These are phyloP conservation scores for Verticillium isaacii DNA, from an alignment of 2,329 filamentous ascomycete species.

Conservation along the genomic window DNA sequence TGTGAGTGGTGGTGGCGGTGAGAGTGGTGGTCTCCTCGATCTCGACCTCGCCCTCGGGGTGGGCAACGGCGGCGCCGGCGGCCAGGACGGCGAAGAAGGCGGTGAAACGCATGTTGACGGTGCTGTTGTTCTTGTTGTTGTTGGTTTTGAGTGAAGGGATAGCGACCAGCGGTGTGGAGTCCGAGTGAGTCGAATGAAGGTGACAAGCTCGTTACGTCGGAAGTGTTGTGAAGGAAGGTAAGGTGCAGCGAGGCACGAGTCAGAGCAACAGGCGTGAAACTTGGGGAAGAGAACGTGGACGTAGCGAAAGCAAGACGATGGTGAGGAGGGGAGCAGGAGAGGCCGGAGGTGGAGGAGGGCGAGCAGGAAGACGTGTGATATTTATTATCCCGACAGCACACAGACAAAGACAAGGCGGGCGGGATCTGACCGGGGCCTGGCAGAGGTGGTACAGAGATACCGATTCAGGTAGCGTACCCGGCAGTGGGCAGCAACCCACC, in stretches of 20 bases:
- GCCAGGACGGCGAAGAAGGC: constrained; percentile 35
- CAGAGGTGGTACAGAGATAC: background rate
- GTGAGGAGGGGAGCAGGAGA: background rate
- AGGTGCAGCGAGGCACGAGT: constrained; percentile 2
- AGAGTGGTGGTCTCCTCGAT: constrained; percentile 29
- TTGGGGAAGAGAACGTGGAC: background rate
- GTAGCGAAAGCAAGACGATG: background rate
- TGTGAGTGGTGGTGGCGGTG: constrained; percentile 39
- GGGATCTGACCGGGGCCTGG: background rate
- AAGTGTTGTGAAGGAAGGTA: constrained; percentile 1
- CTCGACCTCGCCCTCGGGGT: constrained; percentile 22
- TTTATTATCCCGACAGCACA: background rate
- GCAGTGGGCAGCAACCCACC: background rate
- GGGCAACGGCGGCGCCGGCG: constrained; percentile 31
- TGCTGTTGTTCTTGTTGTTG: constrained; percentile 7
- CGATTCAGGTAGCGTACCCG: background rate
- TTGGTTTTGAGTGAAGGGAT: background rate
- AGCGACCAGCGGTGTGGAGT: background rate
- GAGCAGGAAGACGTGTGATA: background rate
- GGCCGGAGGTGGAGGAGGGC: background rate
- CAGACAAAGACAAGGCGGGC: background rate
- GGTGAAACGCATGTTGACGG: constrained; percentile 41
- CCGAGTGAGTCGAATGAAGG: background rate
- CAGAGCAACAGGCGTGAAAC: background rate
- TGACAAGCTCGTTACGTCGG: background rate